These are phyloP conservation scores for Rubroshorea leprosula DNA, from an alignment of 345 rosid species.

Conservation along the genomic window DNA sequence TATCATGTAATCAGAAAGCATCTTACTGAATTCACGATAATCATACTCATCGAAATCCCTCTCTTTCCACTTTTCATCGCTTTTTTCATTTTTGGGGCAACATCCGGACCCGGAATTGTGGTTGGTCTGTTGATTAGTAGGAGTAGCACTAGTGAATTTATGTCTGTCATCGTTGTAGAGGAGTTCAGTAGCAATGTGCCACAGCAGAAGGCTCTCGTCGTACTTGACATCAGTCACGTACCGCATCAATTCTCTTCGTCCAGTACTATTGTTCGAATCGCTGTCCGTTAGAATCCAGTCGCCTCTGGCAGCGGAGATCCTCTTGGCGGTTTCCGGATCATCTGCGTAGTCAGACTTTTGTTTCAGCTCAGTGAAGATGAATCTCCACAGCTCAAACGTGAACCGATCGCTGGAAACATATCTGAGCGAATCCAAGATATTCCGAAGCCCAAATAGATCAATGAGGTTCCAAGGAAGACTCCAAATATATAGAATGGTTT, in stretches of 20 bases:
- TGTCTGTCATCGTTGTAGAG: constrained; percentile 23
- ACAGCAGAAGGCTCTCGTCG: constrained; percentile 39
- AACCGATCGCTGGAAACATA: constrained; percentile 37
- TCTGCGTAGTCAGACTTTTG: constrained; percentile 34
- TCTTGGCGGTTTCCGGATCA: constrained; percentile 37
- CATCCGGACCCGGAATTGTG: no score
- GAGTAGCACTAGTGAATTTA: no score
- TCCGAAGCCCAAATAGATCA: constrained; percentile 26
- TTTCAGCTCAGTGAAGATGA: constrained; percentile 37
- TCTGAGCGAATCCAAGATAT: constrained; percentile 27
- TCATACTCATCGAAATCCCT: not conserved
- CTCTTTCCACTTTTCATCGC: no score
- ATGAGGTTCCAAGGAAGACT: not conserved
- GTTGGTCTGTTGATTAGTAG: not conserved
- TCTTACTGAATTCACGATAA: constrained; percentile 33
- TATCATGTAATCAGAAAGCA: constrained; percentile 54
- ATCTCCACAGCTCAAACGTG: constrained; percentile 40
- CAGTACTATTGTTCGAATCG: not conserved
- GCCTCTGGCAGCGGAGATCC: constrained; percentile 47
- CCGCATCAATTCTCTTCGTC: constrained; percentile 19
- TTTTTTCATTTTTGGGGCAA: not conserved
- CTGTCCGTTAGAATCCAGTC: constrained; percentile 39
- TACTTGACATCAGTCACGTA: constrained; percentile 32
- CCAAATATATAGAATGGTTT: no score
- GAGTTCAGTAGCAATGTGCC: constrained; percentile 66